Conservation (phyloP, 1,284 basidiomycete species). For the Leccinum fuscescens region DNA sequence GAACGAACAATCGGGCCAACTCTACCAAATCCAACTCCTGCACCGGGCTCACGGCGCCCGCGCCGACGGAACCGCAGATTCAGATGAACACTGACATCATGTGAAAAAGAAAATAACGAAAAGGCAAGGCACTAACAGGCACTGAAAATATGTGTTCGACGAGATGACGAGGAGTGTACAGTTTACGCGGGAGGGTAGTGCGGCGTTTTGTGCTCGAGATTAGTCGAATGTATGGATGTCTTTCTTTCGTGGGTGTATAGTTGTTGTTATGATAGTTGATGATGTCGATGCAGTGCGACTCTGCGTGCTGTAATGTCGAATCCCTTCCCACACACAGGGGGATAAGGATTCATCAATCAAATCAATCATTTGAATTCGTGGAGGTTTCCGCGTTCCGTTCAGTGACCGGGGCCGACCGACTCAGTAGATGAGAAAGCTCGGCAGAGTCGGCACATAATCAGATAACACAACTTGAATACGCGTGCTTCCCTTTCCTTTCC, state of each 20-base stretch:
- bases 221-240: not conserved
- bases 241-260: not conserved
- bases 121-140: not conserved
- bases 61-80: constrained; percentile 2
- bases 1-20: not conserved
- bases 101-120: not conserved
- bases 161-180: not conserved
- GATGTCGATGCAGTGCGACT: not conserved
- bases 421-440: not conserved
- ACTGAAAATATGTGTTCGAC: not conserved
- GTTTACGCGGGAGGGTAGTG: not conserved
- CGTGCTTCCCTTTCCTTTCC: not conserved
- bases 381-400: not conserved
- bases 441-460: not conserved
- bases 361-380: not conserved
- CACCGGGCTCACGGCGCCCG: not conserved
- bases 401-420: not conserved
- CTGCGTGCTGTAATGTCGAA: not conserved
- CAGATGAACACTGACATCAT: not conserved
- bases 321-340: not conserved
- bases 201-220: not conserved
- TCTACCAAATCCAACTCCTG: not conserved
- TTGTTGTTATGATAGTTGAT: not conserved
- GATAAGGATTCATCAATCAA: not conserved
- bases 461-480: not conserved